Evolutionary conservation across 805 yeast species (phyloP), one percentile per base, ranked within the genome.

Genomic region (Candida silvatica): DNA sequence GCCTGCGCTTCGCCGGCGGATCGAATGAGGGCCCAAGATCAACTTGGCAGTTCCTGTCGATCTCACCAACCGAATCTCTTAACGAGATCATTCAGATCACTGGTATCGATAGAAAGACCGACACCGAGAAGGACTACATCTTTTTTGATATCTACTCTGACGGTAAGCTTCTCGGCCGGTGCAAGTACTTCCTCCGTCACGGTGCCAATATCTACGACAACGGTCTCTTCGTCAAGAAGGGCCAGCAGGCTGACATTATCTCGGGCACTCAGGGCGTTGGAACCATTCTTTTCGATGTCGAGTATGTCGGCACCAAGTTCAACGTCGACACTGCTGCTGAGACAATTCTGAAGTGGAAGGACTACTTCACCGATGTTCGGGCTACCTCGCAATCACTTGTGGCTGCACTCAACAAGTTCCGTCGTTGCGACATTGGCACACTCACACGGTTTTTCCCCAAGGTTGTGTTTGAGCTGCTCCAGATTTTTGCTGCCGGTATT

Each of bases 11-110:
- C 51, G 69, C 77, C n/a, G 77, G 76, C 49, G 85, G 82, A 9
- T 69, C 83, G 0, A 79, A 79, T 54, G 84, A 76, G 48, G 51
- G 55, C 12, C 67, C 66, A 7, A 54, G 59, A 27, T 52, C 62
- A 18, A 42, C 55, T 6, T 85, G 94, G 94, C 74, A 72, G 36
- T 82, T 86, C 47, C 69, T 82, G 7, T 76, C 90, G 2, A 84
- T 81, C 9, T 65, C 68, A 44, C 75, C 85, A 1, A 78, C 72
- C 27, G 95, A 86, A 57, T 63, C 66, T 11, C 63, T 85, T 37
- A 82, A 88, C 24, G 95, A 85, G 52, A 64, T 71, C 24, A 69
- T 86, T 31, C 74, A 74, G 48, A 63, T 84, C 12, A 65, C 71
- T 41, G 83, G 83, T 27, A 58, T 83, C 17, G 67, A 69, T 15